Conservation (phyloP, 345 rosid species). For the Linum trigynum region DNA sequence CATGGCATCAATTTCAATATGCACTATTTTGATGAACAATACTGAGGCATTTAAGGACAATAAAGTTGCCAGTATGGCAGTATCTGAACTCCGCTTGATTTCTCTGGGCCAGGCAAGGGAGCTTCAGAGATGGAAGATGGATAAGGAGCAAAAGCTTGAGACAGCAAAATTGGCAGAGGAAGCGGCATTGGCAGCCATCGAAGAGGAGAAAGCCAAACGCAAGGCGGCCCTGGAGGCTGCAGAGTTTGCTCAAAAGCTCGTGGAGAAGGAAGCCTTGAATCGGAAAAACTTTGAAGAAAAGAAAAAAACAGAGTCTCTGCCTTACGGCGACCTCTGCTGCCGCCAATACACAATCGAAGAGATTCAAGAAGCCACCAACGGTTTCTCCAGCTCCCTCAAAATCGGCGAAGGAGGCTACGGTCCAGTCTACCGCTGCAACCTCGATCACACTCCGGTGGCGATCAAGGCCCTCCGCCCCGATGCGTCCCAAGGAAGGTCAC, state of each 20-base stretch:
- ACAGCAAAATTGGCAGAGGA: not conserved
- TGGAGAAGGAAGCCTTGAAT: not conserved
- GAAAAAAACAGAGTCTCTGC: not conserved
- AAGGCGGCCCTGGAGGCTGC: not conserved
- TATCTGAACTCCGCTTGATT: not conserved
- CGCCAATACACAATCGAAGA: not conserved
- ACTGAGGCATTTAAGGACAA: too few relatives aligned
- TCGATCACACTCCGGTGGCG: not conserved
- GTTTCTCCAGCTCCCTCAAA: not conserved
- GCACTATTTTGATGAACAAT: too few relatives aligned
- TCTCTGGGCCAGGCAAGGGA: not conserved
- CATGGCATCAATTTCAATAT: too few relatives aligned
- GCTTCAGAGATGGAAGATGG: not conserved
- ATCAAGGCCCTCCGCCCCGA: not conserved
- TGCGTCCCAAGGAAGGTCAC: not conserved
- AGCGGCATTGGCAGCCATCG: not conserved
- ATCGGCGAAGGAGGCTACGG: not conserved
- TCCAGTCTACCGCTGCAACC: not conserved
- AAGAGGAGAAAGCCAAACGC: not conserved
- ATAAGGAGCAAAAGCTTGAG: not conserved
- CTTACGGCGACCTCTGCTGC: not conserved
- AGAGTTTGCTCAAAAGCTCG: not conserved
- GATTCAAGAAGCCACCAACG: not conserved
- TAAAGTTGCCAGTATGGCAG: too few relatives aligned
- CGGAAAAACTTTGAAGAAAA: not conserved